Percentiles rank a stretch among this genome's conserved stretches.
These are phyloP conservation scores for Nepenthes mirabilis DNA, from an alignment of 148 eudicot genomes.

Conservation along the genomic window DNA sequence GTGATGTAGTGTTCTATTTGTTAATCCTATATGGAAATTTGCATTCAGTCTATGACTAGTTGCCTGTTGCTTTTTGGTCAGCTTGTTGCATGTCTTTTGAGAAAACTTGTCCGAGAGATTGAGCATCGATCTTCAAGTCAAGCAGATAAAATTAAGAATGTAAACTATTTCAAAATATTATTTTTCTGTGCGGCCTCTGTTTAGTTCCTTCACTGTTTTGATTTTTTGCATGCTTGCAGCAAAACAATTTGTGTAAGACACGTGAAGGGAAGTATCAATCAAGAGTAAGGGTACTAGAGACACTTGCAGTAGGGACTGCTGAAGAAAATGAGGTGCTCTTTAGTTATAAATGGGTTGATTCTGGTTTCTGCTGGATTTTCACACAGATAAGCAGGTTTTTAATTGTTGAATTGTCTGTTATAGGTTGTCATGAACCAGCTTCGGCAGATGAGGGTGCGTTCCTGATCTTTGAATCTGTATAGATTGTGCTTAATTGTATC, in stretches of 20 bases:
- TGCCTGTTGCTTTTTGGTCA: slow-evolving; percentile 17
- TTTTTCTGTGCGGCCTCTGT: neutral
- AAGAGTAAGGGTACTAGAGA: slow-evolving; percentile 63
- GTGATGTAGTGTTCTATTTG: neutral
- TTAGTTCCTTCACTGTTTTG: neutral
- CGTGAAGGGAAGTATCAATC: slow-evolving; percentile 75
- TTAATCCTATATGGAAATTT: neutral
- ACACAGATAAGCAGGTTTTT: neutral
- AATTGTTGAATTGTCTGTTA: slow-evolving; percentile 5
- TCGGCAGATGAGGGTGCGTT: slow-evolving; percentile 55
- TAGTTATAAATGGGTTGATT: neutral
- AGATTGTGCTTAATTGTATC: neutral
- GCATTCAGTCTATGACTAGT: slow-evolving; percentile 2
- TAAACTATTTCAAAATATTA: slow-evolving; percentile 11
- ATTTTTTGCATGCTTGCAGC: slow-evolving; percentile 32
- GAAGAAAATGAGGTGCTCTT: slow-evolving; percentile 78
- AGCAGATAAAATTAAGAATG: slow-evolving; percentile 55
- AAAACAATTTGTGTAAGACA: slow-evolving; percentile 54
- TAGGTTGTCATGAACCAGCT: slow-evolving; percentile 72
- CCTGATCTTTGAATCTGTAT: neutral
- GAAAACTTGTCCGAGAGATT: slow-evolving; percentile 69
- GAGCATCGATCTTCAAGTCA: slow-evolving; percentile 66
- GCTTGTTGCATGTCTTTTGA: slow-evolving; percentile 70
- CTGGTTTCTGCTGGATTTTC: neutral
- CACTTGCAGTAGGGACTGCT: slow-evolving; percentile 67